Conservation (phyloP, 192 early-diverging fungal genomes). For the Mortierella alpina region DNA sequence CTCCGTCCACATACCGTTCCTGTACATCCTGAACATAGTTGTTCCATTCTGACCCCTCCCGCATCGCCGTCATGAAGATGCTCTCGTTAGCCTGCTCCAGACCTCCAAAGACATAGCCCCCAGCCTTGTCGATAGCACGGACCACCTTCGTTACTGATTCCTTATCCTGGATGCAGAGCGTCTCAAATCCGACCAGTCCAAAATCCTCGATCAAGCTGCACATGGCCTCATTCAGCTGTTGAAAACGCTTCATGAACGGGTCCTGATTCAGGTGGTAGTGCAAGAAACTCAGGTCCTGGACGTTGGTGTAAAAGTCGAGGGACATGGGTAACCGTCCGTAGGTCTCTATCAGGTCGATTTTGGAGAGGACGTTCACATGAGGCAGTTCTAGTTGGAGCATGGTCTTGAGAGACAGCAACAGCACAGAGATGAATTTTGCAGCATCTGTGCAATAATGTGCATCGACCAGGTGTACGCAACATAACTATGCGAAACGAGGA, state of each 20-base stretch:
- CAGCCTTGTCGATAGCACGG: conserved; percentile 88
- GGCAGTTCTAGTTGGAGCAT: conserved; percentile 96
- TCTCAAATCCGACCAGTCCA: conserved; percentile 91
- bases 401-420: conserved; percentile 89
- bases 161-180: conserved; percentile 88
- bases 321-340: conserved; percentile 86
- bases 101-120: conserved; percentile 91
- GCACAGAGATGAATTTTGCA: conserved; percentile 90
- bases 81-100: conserved; percentile 80
- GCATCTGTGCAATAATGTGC: conserved; percentile 94
- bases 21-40: conserved; percentile 39
- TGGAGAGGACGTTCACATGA: conserved; percentile 96
- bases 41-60: conserved; percentile 52
- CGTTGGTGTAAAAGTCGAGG: conserved; percentile 95
- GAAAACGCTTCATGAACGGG: conserved; percentile 71
- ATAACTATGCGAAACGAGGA: conserved; percentile 60
- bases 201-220: conserved; percentile 94
- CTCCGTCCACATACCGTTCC: conserved; percentile 37
- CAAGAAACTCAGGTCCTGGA: conserved; percentile 89
- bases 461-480: conserved; percentile 89
- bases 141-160: conserved; percentile 82
- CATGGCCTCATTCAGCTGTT: conserved; percentile 82
- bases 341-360: conserved; percentile 89
- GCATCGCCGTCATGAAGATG: conserved; percentile 74
- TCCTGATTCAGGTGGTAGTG: conserved; percentile 81